phyloP scores from a whole-genome alignment of 495 filamentous ascomycete species.

The Penicillium samsonianum region DNA sequence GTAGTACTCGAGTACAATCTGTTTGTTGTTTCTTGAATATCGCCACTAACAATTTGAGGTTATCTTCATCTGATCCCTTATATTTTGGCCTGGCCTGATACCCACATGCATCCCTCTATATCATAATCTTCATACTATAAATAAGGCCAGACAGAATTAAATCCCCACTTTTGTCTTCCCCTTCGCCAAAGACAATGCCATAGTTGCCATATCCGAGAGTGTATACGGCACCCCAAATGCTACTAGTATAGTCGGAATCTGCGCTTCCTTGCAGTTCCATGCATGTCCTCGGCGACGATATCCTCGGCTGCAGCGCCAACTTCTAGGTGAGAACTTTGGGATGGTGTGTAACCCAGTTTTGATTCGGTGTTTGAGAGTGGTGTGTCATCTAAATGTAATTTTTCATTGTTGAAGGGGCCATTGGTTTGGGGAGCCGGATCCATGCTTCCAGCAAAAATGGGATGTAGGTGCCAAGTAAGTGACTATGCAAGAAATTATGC shows the following conservation, averaged over 20 bases:
- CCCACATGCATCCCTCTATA: not conserved
- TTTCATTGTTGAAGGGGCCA: too few species aligned
- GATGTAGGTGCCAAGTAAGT: too few species aligned
- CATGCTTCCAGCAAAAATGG: too few species aligned
- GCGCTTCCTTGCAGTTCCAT: slow-evolving; percentile 25
- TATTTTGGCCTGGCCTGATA: not conserved
- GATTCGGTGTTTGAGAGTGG: too few species aligned
- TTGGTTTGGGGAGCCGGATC: too few species aligned
- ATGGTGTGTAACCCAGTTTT: too few species aligned
- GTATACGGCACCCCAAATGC: slow-evolving; percentile 30
- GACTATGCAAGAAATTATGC: not conserved
- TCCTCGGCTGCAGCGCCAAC: too few species aligned
- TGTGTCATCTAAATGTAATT: too few species aligned
- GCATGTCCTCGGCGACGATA: slow-evolving; percentile 17
- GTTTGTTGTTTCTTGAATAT: slow-evolving; percentile 1
- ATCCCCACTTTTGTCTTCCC: too few species aligned
- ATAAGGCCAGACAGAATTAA: too few species aligned
- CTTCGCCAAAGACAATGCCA: slow-evolving; percentile 7
- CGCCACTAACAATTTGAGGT: not conserved
- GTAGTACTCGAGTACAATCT: slow-evolving; percentile 23
- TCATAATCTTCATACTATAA: not conserved
- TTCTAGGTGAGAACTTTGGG: too few species aligned
- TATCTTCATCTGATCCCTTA: not conserved
- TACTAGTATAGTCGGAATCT: slow-evolving; percentile 27
- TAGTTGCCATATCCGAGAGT: slow-evolving; percentile 28